Evolutionary conservation across 495 filamentous ascomycete species (phyloP).

Genomic region (Hypoxylon crocopeplum): DNA sequence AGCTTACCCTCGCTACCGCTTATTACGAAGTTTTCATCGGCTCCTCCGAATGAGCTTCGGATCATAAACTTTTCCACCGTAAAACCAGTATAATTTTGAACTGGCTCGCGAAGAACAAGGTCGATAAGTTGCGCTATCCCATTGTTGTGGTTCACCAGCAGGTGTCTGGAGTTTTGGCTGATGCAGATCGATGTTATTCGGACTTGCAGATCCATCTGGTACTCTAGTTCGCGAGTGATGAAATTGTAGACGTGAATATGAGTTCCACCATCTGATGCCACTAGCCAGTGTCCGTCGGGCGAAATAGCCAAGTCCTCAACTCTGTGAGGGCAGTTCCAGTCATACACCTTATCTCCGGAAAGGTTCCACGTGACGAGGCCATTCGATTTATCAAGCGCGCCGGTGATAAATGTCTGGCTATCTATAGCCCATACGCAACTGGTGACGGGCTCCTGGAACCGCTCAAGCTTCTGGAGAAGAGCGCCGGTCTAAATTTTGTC

Average conservation of each 20-base stretch:
- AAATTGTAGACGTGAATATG: conserved; percentile 86
- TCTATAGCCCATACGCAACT: conserved; percentile 86
- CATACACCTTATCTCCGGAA: conserved; percentile 60
- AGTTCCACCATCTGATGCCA: conserved; percentile 74
- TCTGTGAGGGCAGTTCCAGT: conserved; percentile 72
- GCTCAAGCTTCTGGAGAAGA: conserved; percentile 66
- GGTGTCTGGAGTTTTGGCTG: conserved; percentile 75
- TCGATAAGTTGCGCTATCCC: conserved; percentile 79
- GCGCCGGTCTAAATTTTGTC: conserved; percentile 67
- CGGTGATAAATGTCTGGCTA: conserved; percentile 78
- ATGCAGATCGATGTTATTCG: conserved; percentile 80
- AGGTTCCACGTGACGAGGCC: conserved; percentile 74
- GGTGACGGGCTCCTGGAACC: conserved; percentile 81
- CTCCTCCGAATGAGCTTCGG: conserved; percentile 83
- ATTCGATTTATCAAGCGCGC: conserved; percentile 71
- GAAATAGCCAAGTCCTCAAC: conserved; percentile 86
- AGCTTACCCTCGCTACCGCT: conserved; percentile 87
- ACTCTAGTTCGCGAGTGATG: conserved; percentile 71
- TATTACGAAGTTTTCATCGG: conserved; percentile 86
- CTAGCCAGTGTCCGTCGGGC: conserved; percentile 76
- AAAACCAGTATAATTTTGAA: conserved; percentile 76
- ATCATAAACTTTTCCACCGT: conserved; percentile 77
- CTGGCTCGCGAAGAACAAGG: conserved; percentile 72
- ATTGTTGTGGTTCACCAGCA: conserved; percentile 83
- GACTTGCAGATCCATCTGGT: conserved; percentile 69